These are phyloP conservation scores for Amyloporia xantha DNA, from an alignment of 768 basidiomycete genomes.

Conservation along the genomic window DNA sequence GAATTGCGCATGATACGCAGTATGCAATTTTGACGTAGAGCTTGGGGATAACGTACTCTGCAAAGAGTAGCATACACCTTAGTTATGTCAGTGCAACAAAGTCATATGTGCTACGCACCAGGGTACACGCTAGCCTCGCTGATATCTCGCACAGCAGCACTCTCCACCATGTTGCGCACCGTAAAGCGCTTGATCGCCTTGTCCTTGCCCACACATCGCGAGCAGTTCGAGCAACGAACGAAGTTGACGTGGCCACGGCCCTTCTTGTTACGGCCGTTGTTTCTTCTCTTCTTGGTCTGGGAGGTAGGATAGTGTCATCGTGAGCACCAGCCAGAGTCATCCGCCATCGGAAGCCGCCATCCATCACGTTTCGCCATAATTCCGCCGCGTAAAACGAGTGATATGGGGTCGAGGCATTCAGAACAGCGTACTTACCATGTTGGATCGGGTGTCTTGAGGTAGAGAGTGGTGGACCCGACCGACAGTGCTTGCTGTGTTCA, in stretches of 20 bases:
- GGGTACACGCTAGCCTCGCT: constrained; percentile 92
- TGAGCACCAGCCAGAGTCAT: constrained; percentile 13
- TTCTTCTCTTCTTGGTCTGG: constrained; percentile 99
- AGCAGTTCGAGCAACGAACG: constrained; percentile 99
- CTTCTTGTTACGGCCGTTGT: constrained; percentile 98
- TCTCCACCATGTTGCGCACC: constrained; percentile 99
- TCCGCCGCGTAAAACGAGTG: constrained; percentile 8
- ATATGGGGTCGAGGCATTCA: not conserved
- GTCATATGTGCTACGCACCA: constrained; percentile 55
- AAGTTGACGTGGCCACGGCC: constrained; percentile 94
- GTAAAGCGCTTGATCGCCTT: constrained; percentile 99
- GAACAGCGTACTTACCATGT: constrained; percentile 28
- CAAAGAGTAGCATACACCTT: no score
- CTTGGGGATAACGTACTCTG: constrained; percentile 82
- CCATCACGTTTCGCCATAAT: constrained; percentile 20
- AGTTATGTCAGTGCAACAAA: no score
- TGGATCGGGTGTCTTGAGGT: constrained; percentile 28
- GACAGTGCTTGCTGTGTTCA: constrained; percentile 1
- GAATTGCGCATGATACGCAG: constrained; percentile 99
- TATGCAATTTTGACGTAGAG: constrained; percentile 98
- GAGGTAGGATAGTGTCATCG: constrained; percentile 16
- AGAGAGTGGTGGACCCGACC: constrained; percentile 3
- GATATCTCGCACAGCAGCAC: constrained; percentile 95
- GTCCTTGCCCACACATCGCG: constrained; percentile 95
- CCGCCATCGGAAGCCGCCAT: constrained; percentile 22